Evolutionary conservation across 129 eudicot species (phyloP), one percentile per base, ranked within the genome.

Genomic region (Pseudognaphalium luteoalbum): DNA sequence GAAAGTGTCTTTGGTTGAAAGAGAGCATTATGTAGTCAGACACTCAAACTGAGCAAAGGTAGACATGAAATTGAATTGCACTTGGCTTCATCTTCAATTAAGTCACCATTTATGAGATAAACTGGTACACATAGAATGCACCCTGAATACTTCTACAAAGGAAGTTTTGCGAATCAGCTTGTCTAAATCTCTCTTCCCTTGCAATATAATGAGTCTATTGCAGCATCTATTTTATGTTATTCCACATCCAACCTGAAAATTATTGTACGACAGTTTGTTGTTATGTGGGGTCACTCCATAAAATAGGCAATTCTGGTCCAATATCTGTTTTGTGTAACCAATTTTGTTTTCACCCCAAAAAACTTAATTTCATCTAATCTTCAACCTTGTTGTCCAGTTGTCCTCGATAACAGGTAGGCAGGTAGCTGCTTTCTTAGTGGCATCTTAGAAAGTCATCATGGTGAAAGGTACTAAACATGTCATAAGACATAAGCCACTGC

Each of bases 41-140:
- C 5, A 62, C 34, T 62, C 67, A 62, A 32, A 30, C 20, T 7
- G 19, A 58, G 57, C 41, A 59, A 52, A 22, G 34, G 5, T 54
- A 72, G 66, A 33, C 52, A 73, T 58, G 39, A 39, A 7, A 58
- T 58, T 22, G 19, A 30, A 33, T 33, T 33, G 51, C 51, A 71
- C 50, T 0, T 11, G 37, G 68, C 3, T 39, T 57, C 12, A 50
- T 34, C 11, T 35, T 42, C 3, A 2, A 58, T 59, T 17, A 58
- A 35, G 56, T 1, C 54, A 21, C 22, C 65, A 57, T 35, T 15
- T 15, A 14, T 73, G 67, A n/a, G 37, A 37, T 58, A 12, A 58
- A 15, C 2, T 58, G 6, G 10, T 71, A 33, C 64, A 56, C 66
- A 30, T 71, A 72, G 34, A n/a, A n/a, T 54, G 3, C 1, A n/a